Evolutionary conservation across 495 filamentous ascomycete genomes (phyloP).

Genomic region (Glarea lozoyensis): DNA sequence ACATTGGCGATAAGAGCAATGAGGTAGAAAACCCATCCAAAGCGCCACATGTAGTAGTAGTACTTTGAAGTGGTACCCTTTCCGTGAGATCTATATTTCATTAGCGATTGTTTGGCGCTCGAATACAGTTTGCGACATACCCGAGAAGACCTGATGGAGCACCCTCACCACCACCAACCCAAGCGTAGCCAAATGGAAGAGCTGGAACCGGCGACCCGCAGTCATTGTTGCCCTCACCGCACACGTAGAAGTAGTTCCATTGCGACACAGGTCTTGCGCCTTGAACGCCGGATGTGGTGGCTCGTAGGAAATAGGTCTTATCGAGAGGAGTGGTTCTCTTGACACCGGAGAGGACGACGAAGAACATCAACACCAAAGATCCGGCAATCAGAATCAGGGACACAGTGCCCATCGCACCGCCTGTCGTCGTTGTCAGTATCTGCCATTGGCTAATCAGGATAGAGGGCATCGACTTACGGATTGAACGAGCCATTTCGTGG

Average conservation of each 20-base stretch:
- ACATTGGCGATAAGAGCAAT: conserved; percentile 57
- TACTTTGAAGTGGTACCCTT: conserved; percentile 35
- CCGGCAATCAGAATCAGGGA: conserved; percentile 70
- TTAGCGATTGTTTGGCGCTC: conserved; percentile 1
- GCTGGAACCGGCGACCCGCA: conserved; percentile 36
- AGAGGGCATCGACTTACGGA: too few species aligned
- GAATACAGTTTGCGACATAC: conserved; percentile 10
- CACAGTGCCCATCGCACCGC: conserved; percentile 30
- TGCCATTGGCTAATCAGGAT: too few species aligned
- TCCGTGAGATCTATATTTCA: conserved; percentile 25
- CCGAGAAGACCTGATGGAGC: conserved; percentile 34
- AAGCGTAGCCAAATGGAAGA: conserved; percentile 40
- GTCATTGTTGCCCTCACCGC: conserved; percentile 37
- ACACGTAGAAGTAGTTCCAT: conserved; percentile 83
- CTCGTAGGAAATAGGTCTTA: conserved; percentile 74
- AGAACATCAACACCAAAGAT: conserved; percentile 67
- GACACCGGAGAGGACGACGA: conserved; percentile 67
- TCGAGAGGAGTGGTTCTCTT: conserved; percentile 52
- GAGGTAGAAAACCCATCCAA: conserved; percentile 67
- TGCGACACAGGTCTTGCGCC: conserved; percentile 55
- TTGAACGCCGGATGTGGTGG: conserved; percentile 59
- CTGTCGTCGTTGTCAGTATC: too few species aligned
- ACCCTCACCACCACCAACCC: conserved; percentile 28
- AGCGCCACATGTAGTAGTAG: conserved; percentile 50
- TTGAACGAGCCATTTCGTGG: too few species aligned